Percentiles rank a stretch among this genome's conserved stretches.
These are phyloP conservation scores for Mycena haematopus DNA, from an alignment of 768 basidiomycete species.

Conservation along the genomic window DNA sequence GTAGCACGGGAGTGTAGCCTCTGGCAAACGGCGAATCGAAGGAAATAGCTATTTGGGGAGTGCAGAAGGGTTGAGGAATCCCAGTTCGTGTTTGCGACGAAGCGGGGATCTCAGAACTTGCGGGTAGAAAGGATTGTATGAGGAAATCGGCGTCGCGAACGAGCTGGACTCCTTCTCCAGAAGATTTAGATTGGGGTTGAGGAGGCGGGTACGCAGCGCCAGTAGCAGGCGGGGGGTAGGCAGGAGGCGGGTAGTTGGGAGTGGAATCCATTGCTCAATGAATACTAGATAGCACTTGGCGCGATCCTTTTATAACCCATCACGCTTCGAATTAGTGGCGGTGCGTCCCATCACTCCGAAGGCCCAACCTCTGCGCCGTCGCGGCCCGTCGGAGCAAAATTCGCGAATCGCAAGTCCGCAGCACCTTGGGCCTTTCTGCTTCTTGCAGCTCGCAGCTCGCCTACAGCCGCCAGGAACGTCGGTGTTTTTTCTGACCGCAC, in stretches of 20 bases:
- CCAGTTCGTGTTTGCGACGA: not conserved
- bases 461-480: too few species aligned
- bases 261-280: too few species aligned
- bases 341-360: not conserved
- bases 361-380: not conserved
- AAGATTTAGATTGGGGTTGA: not conserved
- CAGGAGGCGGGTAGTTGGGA: too few species aligned
- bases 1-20: constrained; percentile 29
- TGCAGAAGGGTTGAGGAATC: constrained; percentile 29
- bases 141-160: constrained; percentile 27
- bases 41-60: constrained; percentile 31
- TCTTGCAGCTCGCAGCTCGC: not conserved
- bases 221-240: not conserved
- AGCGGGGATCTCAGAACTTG: not conserved
- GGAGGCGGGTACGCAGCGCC: not conserved
- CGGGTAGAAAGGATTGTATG: constrained; percentile 22
- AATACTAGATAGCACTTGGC: not conserved
- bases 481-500: too few species aligned
- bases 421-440: not conserved
- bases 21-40: constrained; percentile 34
- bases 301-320: too few species aligned
- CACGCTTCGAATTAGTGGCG: not conserved
- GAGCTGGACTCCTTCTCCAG: constrained; percentile 9
- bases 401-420: not conserved
- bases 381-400: too few species aligned